phyloP scores from a whole-genome alignment of 2,329 filamentous ascomycete species.

The Penicillium sp. region DNA sequence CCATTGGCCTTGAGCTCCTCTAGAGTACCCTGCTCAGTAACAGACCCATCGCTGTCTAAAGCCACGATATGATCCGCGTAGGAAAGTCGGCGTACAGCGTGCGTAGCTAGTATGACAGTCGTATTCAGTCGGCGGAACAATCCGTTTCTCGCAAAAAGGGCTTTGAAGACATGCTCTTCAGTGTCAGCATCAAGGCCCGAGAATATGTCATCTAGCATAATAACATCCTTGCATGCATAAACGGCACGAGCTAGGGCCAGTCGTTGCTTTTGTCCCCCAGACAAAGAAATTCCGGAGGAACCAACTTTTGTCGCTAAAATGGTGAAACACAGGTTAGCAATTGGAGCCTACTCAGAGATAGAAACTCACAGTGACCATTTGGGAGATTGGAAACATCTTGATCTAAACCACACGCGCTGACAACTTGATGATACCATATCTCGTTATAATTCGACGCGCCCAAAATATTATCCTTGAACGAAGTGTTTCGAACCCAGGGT shows the following conservation, averaged over 20 bases:
- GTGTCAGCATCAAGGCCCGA: constrained; percentile 11
- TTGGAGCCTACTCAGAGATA: not conserved
- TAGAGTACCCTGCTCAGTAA: constrained; percentile 1
- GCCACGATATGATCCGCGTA: constrained; percentile 1
- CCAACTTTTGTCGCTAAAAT: not conserved
- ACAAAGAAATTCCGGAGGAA: constrained; percentile 1
- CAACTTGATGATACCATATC: constrained; percentile 1
- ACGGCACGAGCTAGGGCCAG: constrained; percentile 22
- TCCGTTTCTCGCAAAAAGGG: constrained; percentile 8
- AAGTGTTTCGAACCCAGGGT: constrained; percentile 1
- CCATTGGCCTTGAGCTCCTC: not conserved
- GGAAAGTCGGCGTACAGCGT: constrained; percentile 6
- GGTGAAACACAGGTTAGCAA: not conserved
- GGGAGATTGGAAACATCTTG: not conserved
- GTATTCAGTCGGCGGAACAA: constrained; percentile 5
- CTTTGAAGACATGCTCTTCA: constrained; percentile 1
- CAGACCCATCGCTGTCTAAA: not conserved
- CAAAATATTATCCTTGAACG: constrained; percentile 1
- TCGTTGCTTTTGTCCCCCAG: constrained; percentile 7
- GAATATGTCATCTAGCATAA: constrained; percentile 20
- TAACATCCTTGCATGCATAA: constrained; percentile 10
- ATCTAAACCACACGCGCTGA: constrained; percentile 1
- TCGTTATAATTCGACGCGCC: not conserved
- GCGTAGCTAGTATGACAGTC: constrained; percentile 16
- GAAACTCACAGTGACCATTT: not conserved